Evolutionary conservation across 2,329 filamentous ascomycete species (phyloP).

Genomic region (Venturiaceae sp.): DNA sequence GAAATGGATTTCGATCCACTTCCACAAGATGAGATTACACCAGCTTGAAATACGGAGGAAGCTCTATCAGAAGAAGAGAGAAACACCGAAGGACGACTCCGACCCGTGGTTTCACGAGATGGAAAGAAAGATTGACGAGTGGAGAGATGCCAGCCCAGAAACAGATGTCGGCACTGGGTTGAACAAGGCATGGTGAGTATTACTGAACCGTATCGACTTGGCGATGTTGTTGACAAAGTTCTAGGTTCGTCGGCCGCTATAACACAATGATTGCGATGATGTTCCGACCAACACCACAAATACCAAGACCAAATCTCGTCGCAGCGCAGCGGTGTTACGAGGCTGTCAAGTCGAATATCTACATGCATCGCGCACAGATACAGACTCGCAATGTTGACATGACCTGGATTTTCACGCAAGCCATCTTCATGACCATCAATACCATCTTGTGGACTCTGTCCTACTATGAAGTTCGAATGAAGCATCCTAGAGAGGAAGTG

Average conservation of each 20-base stretch:
- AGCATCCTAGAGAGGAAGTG: slow-evolving; percentile 65
- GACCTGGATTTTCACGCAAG: slow-evolving; percentile 87
- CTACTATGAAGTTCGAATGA: slow-evolving; percentile 69
- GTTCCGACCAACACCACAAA: slow-evolving; percentile 83
- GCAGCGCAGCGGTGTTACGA: slow-evolving; percentile 78
- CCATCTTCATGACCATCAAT: slow-evolving; percentile 85
- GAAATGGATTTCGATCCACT: slow-evolving; percentile 85
- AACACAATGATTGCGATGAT: slow-evolving; percentile 85
- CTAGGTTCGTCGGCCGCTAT: slow-evolving; percentile 56
- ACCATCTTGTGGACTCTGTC: slow-evolving; percentile 87
- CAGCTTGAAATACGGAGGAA: slow-evolving; percentile 82
- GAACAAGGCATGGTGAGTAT: slow-evolving; percentile 67
- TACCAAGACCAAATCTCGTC: slow-evolving; percentile 71
- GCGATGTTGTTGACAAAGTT: slow-evolving; percentile 7
- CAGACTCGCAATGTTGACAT: slow-evolving; percentile 67
- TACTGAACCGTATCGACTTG: too few relatives aligned
- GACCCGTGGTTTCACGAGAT: slow-evolving; percentile 84
- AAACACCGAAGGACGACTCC: slow-evolving; percentile 65
- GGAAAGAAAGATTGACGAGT: slow-evolving; percentile 66
- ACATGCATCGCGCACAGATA: slow-evolving; percentile 72
- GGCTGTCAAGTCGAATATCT: slow-evolving; percentile 71
- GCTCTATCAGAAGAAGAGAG: slow-evolving; percentile 74
- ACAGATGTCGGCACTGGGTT: slow-evolving; percentile 59
- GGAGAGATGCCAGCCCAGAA: slow-evolving; percentile 68
- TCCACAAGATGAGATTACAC: slow-evolving; percentile 80